These are phyloP conservation scores for Fusarium annulatum DNA, from an alignment of 2,329 filamentous ascomycete species.

Conservation along the genomic window DNA sequence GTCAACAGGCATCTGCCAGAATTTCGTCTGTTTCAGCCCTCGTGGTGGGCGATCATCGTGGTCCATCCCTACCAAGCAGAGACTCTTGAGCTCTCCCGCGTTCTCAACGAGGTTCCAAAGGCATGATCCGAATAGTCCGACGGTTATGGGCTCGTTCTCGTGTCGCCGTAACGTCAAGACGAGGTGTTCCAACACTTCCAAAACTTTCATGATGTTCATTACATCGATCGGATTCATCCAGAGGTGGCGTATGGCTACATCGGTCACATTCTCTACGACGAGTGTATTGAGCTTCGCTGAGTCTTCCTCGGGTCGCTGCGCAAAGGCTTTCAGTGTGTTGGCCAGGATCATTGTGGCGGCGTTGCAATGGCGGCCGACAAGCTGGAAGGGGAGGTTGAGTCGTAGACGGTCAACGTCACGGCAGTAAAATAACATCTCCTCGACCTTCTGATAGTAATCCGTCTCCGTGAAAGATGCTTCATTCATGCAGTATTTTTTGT, in stretches of 20 bases:
- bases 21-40: constrained; percentile 53
- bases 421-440: constrained; percentile 57
- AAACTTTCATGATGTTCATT: constrained; percentile 58
- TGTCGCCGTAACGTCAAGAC: constrained; percentile 60
- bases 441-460: constrained; percentile 57
- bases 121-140: constrained; percentile 56
- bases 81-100: constrained; percentile 56
- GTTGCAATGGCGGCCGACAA: constrained; percentile 58
- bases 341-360: constrained; percentile 64
- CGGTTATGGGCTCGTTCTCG: constrained; percentile 50
- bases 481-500: constrained; percentile 60
- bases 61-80: constrained; percentile 61
- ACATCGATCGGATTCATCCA: constrained; percentile 64
- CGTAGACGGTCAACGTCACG: constrained; percentile 59
- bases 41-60: constrained; percentile 53
- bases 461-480: constrained; percentile 60
- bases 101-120: constrained; percentile 63
- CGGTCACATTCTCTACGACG: constrained; percentile 63
- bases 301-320: constrained; percentile 57
- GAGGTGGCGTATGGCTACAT: constrained; percentile 59
- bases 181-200: constrained; percentile 57
- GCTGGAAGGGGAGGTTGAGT: constrained; percentile 63
- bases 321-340: constrained; percentile 62
- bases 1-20: constrained; percentile 50
- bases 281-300: constrained; percentile 56